Percentiles rank a stretch among this genome's conserved stretches.
Evolutionary conservation across 768 basidiomycete genomes (phyloP).

Genomic region (Floccularia luteovirens): DNA sequence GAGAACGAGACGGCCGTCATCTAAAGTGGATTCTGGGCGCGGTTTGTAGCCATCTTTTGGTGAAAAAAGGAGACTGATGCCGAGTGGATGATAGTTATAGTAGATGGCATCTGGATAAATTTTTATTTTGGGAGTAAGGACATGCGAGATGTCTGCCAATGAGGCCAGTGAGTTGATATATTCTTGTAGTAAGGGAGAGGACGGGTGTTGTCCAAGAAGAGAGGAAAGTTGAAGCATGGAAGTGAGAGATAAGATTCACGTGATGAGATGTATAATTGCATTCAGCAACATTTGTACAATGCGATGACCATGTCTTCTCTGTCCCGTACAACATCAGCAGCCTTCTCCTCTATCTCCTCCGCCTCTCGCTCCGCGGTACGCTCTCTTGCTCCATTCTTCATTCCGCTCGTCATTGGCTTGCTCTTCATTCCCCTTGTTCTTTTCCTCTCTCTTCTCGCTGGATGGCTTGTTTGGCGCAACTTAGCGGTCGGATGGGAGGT

Average conservation of each 20-base stretch:
- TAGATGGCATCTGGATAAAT: slow-evolving; percentile 80
- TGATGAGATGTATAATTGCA: too few relatives aligned
- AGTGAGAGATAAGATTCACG: too few relatives aligned
- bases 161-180: slow-evolving; percentile 32
- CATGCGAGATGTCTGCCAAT: slow-evolving; percentile 11
- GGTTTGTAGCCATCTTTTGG: slow-evolving; percentile 63
- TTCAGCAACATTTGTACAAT: too few relatives aligned
- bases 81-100: slow-evolving; percentile 75
- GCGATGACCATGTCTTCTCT: too few relatives aligned
- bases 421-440: slow-evolving; percentile 56
- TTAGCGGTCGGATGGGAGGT: slow-evolving; percentile 66
- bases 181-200: slow-evolving; percentile 31
- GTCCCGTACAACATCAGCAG: too few relatives aligned
- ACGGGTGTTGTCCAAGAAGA: slow-evolving; percentile 47
- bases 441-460: slow-evolving; percentile 56
- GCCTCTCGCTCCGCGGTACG: slow-evolving; percentile 28
- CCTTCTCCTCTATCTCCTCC: slow-evolving; percentile 7
- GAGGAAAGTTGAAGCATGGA: too few relatives aligned
- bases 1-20: slow-evolving; percentile 43
- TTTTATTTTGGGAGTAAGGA: slow-evolving; percentile 56
- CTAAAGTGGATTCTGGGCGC: slow-evolving; percentile 22
- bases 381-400: slow-evolving; percentile 50
- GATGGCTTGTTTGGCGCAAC: slow-evolving; percentile 68
- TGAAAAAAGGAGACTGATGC: slow-evolving; percentile 73
- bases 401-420: slow-evolving; percentile 58